Evolutionary conservation across 257 asterid species (phyloP), one percentile per base, ranked within the genome.

Genomic region (Solanum chmielewskii): DNA sequence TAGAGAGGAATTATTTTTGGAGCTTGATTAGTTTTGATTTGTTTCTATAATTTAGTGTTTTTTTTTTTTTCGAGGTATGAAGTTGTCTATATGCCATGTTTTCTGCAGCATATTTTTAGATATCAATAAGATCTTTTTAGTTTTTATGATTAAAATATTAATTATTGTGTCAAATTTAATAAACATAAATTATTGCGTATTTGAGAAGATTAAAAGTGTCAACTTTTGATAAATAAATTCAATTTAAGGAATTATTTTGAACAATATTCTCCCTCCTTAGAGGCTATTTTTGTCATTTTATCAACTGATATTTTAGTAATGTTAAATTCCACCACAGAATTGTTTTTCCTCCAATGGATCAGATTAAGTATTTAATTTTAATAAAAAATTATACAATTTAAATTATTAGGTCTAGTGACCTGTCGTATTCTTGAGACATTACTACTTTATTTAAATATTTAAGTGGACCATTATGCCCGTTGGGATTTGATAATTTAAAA

Each of bases 351-450:
- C 18, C 29, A 25, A n/a, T 15, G 27, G 13, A 41, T 39, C 33
- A 37, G 64, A 49, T 88, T 68, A 44, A 88, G 33, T 45, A 73
- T 47, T 75, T 35, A 37, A 39, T 21, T 42, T 42, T 42, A 42
- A 42, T 42, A 42, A 42, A 42, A 42, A 10, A 42, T 42, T 42
- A 0, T 3, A 10, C 47, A 20, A 73, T 33, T 35, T 35, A 20
- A 90, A 41, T 90, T 88, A 74, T 91, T 88, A 77, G 92, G 93
- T 90, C 86, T 83, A 88, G 86, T 89, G 92, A 87, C 85, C 83
- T 89, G 90, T 88, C 91, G 80, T 90, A 85, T 89, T 92, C 92
- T 86, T 14, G 42, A 71, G 81, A 77, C 1, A 66, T 84, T 42
- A 84, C 27, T 9, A 69, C 13, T 13, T 41, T 41, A 41, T 52